These are phyloP conservation scores for Eimeria sp. DNA, from an alignment of 169 alveolate species.

Conservation along the genomic window DNA sequence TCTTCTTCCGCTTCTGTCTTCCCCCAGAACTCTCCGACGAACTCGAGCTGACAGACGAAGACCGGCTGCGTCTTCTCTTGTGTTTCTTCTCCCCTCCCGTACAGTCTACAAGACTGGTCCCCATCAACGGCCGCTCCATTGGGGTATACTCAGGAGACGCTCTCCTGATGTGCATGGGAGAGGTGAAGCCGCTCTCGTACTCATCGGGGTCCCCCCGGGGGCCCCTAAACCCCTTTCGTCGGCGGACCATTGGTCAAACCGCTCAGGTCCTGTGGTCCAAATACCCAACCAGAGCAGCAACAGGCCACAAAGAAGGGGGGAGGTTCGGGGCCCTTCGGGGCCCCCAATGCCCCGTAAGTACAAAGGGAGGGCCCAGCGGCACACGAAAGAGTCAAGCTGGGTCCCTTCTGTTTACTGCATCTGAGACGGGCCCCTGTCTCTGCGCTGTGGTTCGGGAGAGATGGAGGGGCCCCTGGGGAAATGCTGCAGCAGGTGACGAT, in stretches of 20 bases:
- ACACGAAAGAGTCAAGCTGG: background rate
- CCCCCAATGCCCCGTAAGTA: background rate
- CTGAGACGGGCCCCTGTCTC: no score
- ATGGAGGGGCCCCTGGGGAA: no score
- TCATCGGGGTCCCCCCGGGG: background rate
- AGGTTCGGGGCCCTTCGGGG: slow-evolving; percentile 10
- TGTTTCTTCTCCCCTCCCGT: background rate
- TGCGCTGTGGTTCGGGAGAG: no score
- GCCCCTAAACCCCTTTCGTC: background rate
- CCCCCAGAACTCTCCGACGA: background rate
- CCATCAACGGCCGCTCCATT: background rate
- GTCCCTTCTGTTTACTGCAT: no score
- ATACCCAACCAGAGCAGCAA: no score
- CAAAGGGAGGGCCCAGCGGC: background rate
- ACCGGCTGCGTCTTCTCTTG: background rate
- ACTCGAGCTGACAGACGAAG: background rate
- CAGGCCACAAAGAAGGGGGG: background rate
- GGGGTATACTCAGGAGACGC: slow-evolving; percentile 47
- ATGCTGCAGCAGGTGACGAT: no score
- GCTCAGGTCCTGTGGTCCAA: background rate
- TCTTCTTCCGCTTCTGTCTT: background rate
- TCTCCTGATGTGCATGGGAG: slow-evolving; percentile 7
- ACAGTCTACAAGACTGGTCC: no score
- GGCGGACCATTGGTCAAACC: slow-evolving; percentile 21
- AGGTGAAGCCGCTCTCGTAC: background rate